phyloP scores from a whole-genome alignment of 495 filamentous ascomycete genomes.

The Penicillium soppii region DNA sequence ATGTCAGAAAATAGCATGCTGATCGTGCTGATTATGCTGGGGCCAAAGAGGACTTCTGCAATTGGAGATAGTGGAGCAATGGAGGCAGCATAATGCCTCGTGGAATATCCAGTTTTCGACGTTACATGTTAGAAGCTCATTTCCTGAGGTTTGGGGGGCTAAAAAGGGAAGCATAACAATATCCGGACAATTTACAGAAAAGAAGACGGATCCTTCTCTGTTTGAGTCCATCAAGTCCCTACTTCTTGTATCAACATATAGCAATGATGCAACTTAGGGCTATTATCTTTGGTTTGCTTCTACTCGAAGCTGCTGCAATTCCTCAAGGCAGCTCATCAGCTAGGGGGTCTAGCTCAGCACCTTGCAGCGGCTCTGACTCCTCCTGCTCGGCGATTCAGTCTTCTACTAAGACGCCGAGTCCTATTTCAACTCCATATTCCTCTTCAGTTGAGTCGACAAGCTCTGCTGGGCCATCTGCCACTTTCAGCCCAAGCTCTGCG shows the following conservation, averaged over 20 bases:
- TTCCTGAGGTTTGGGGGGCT: background rate
- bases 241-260: background rate
- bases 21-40: too few species aligned
- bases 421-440: background rate
- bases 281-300: background rate
- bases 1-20: too few species aligned
- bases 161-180: background rate
- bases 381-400: background rate
- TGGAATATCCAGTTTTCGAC: background rate
- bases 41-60: background rate
- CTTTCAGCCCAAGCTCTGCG: background rate
- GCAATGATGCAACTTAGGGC: background rate
- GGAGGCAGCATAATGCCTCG: background rate
- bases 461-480: background rate
- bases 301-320: background rate
- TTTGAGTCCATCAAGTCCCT: background rate
- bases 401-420: background rate
- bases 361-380: background rate
- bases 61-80: background rate
- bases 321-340: background rate
- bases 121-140: background rate
- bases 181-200: background rate
- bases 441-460: background rate
- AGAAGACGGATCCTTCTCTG: background rate
- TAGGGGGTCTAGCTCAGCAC: background rate